Evolutionary conservation across 352 stramenopile species (phyloP).

Genomic region (Phytophthora pisi): DNA sequence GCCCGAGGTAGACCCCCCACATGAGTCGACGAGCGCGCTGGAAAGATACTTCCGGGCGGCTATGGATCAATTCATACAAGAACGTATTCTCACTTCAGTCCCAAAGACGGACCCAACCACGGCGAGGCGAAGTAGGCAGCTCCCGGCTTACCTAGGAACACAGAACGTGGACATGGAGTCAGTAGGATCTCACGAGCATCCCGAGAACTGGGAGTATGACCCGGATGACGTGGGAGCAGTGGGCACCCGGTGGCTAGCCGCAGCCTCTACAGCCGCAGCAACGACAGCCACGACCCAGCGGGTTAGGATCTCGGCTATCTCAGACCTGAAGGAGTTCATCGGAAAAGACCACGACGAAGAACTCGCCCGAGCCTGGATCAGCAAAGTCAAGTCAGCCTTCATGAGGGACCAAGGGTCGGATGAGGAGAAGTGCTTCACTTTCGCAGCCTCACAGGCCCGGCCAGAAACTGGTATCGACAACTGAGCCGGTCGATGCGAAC

Average conservation of each 20-base stretch:
- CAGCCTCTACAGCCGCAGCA: too few species aligned
- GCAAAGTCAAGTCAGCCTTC: slow-evolving; percentile 1
- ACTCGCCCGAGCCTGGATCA: background rate
- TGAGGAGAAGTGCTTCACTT: too few species aligned
- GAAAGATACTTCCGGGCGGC: background rate
- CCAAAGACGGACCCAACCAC: too few species aligned
- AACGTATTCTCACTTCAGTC: background rate
- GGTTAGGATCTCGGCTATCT: slow-evolving; percentile 5
- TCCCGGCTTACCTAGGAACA: too few species aligned
- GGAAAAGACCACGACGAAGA: slow-evolving; percentile 7
- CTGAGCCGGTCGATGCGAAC: background rate
- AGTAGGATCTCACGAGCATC: too few species aligned
- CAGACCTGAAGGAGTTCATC: slow-evolving; percentile 8
- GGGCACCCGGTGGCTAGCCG: too few species aligned
- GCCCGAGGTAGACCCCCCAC: too few species aligned
- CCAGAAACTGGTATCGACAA: slow-evolving; percentile 8
- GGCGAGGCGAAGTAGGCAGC: too few species aligned
- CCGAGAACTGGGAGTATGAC: too few species aligned
- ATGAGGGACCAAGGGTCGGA: too few species aligned
- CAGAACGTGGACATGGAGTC: too few species aligned
- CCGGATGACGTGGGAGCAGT: too few species aligned
- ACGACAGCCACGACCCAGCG: background rate
- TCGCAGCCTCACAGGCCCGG: background rate
- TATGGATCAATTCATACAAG: background rate
- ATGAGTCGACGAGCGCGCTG: background rate